Base-by-base conservation (phyloP, 345 rosid genomes). In the Camelina hispida region DNA sequence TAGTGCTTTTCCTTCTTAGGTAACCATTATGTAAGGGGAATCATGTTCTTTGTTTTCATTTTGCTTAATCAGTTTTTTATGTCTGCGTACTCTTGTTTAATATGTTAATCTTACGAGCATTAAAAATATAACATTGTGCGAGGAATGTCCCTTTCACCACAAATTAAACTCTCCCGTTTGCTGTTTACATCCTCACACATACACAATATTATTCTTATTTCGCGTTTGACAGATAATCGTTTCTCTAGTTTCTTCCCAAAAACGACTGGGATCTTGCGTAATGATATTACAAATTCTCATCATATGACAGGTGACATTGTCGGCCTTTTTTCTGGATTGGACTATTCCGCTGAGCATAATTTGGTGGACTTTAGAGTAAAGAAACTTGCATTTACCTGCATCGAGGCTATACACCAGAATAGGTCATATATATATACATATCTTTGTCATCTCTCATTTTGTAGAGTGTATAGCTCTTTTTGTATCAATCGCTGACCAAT, bases 351-450 rank as follows among this genome's bases (percentile, higher is more conserved):
- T 22, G 75, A 82, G 64, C 77, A 32, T 70, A 78, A 82, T 80
- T 74, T 87, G 81, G 98, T 86, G 85, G 98, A 85, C 68, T 86
- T 82, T 80, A 89, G 95, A 75, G 89, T 93, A 83, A 87, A 89
- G 81, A 78, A 79, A 72, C 86, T 93, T 42, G 84, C 88, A 53
- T 86, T 86, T 74, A 72, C 81, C 59, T 95, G 94, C 84, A 78
- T 92, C 69, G 87, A 85, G 69, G 97, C 98, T 67, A 74, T 89
- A 75, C 82, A 88, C 84, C 84, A 88, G 74, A 89, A 96, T 69
- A 88, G 99, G 99, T 93, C 74, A 70, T 77, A 40, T 50, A 23
- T 43, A 17, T 55, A 34, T 55, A 69, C 72, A 38, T 40, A 40
- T 40, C 1, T n/a, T 67, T 38, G 42, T 55, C 51, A 22, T 37